Percentiles rank a stretch among this genome's conserved stretches.
phyloP scores from a whole-genome alignment of 768 basidiomycete species.

The Bullera alba region DNA sequence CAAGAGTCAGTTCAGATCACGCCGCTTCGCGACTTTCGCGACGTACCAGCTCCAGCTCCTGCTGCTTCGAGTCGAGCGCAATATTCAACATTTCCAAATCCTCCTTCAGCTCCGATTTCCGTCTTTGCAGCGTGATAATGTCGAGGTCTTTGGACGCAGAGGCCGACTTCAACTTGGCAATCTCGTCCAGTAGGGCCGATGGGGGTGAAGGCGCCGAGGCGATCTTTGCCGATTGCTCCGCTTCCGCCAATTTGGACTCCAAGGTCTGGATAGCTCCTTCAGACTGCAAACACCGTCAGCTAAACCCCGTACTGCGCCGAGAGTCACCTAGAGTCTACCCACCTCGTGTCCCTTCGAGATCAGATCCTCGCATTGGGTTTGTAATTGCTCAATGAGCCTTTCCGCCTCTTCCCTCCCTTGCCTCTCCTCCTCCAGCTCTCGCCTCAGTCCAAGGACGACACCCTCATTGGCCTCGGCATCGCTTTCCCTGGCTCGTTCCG shows the following conservation, averaged over 20 bases:
- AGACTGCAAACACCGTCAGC: background rate
- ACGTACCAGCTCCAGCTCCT: slow-evolving; percentile 80
- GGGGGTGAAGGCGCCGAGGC: background rate
- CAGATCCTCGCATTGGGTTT: no score
- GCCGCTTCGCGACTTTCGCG: background rate
- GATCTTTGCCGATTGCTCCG: no score
- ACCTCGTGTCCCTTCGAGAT: no score
- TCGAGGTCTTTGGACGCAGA: slow-evolving; percentile 80
- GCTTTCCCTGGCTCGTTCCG: background rate
- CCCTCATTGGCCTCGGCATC: background rate
- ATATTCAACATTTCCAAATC: slow-evolving; percentile 80
- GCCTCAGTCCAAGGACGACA: background rate
- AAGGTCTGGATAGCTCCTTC: no score
- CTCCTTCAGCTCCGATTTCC: slow-evolving; percentile 62
- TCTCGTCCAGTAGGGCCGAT: slow-evolving; percentile 41
- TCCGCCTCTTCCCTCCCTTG: background rate
- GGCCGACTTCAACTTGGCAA: slow-evolving; percentile 57
- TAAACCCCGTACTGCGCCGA: background rate
- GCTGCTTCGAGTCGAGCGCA: slow-evolving; percentile 87
- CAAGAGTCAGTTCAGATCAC: background rate
- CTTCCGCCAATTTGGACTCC: slow-evolving; percentile 51
- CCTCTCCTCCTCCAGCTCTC: background rate
- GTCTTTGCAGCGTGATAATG: slow-evolving; percentile 64
- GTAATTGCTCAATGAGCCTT: no score
- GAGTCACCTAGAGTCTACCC: no score